Evolutionary conservation across 306 rosid genomes (phyloP).

Genomic region (Quercus suber): DNA sequence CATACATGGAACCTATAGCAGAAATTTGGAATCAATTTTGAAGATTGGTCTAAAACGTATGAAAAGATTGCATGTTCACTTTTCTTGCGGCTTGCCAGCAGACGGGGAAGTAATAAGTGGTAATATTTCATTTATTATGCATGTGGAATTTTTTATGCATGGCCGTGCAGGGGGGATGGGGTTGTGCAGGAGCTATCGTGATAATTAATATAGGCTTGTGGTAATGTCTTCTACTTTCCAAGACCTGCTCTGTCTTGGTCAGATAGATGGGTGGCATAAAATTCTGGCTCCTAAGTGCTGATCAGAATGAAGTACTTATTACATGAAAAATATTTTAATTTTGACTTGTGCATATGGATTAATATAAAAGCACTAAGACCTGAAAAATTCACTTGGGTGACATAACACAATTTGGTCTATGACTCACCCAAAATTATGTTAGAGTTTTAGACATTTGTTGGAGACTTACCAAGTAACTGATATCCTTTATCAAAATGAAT

Average conservation of each 20-base stretch:
- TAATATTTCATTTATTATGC: constrained; percentile 26
- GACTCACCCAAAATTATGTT: neutral
- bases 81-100: constrained; percentile 81
- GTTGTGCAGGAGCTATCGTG: too few species aligned
- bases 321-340: neutral
- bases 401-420: neutral
- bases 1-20: constrained; percentile 84
- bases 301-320: neutral
- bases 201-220: neutral
- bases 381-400: neutral
- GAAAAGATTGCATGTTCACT: constrained; percentile 93
- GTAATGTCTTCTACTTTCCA: neutral
- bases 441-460: neutral
- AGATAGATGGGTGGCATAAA: neutral
- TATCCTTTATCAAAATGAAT: neutral
- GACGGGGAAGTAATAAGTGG: constrained; percentile 94
- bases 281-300: neutral
- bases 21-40: constrained; percentile 71
- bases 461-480: neutral
- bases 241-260: neutral
- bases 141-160: neutral
- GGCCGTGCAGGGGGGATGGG: too few species aligned
- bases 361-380: neutral
- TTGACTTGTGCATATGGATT: neutral
- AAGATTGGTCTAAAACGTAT: constrained; percentile 78